phyloP scores from a whole-genome alignment of 2,329 filamentous ascomycete species.

The Balansia obtecta region DNA sequence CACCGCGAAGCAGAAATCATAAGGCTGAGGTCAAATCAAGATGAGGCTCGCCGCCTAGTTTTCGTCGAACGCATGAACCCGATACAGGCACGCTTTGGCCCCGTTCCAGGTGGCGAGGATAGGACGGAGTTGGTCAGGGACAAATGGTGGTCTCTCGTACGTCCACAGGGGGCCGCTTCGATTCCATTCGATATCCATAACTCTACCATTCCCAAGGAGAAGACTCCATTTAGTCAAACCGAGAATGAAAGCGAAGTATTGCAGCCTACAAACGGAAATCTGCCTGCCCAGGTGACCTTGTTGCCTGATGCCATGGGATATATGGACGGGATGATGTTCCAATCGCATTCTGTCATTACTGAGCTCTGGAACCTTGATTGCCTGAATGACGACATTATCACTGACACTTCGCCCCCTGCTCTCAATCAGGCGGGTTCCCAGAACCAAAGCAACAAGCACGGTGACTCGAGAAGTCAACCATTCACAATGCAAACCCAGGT shows the following conservation, averaged over 20 bases:
- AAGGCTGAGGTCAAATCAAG: constrained; percentile 34
- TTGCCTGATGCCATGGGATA: constrained; percentile 20
- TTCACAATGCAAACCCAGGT: constrained; percentile 13
- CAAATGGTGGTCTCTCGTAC: constrained; percentile 39
- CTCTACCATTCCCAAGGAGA: neutral
- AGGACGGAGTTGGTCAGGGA: constrained; percentile 33
- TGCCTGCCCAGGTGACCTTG: constrained; percentile 14
- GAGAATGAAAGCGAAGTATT: constrained; percentile 9
- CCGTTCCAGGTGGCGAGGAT: constrained; percentile 33
- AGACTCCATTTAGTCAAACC: constrained; percentile 3
- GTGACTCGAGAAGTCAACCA: constrained; percentile 11
- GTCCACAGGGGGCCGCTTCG: constrained; percentile 15
- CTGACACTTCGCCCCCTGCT: neutral
- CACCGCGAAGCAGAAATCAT: constrained; percentile 39
- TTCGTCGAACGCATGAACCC: constrained; percentile 32
- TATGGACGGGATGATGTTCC: constrained; percentile 25
- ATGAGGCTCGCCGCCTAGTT: constrained; percentile 37
- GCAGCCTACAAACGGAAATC: constrained; percentile 6
- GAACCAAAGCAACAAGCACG: constrained; percentile 3
- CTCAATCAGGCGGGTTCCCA: neutral
- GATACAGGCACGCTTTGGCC: constrained; percentile 33
- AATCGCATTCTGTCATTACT: constrained; percentile 22
- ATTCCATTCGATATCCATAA: neutral
- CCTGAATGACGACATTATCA: neutral
- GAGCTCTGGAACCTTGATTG: constrained; percentile 19